Conservation (phyloP, 2,329 filamentous ascomycete species). For the Arachnopeziza araneosa region DNA sequence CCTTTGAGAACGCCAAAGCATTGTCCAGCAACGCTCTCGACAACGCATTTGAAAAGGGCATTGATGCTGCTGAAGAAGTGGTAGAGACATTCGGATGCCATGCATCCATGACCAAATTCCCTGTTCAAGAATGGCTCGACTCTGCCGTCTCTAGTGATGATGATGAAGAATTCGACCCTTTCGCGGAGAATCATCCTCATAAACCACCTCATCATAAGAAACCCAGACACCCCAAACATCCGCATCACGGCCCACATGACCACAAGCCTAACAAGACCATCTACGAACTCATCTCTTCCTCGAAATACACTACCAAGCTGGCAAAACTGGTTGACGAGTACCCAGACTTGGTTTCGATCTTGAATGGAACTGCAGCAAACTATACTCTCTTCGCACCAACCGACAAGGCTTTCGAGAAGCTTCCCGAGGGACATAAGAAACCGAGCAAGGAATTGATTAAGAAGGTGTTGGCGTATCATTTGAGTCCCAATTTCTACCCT, state of each 20-base stretch:
- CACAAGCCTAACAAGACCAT: conserved; percentile 59
- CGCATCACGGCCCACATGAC: conserved; percentile 24
- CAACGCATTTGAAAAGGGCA: conserved; percentile 24
- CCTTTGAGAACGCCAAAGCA: conserved; percentile 22
- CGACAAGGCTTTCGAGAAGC: conserved; percentile 66
- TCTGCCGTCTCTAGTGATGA: conserved; percentile 32
- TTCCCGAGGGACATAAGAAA: conserved; percentile 49
- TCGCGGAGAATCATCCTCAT: conserved; percentile 14
- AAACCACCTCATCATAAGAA: conserved; percentile 26
- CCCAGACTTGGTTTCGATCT: conserved; percentile 61
- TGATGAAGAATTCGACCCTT: conserved; percentile 23
- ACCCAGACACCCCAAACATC: conserved; percentile 25
- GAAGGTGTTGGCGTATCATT: conserved; percentile 67
- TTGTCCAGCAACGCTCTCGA: conserved; percentile 28
- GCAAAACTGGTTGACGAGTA: conserved; percentile 69
- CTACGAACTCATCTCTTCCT: conserved; percentile 71
- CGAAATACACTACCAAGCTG: conserved; percentile 72
- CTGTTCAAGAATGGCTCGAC: conserved; percentile 28
- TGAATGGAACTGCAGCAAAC: conserved; percentile 71
- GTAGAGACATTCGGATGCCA: conserved; percentile 27
- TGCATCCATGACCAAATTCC: conserved; percentile 28
- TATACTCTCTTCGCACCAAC: conserved; percentile 78
- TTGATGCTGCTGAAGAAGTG: conserved; percentile 14
- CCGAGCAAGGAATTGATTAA: conserved; percentile 66
- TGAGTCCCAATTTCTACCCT: conserved; percentile 62